Conservation (phyloP, 2,329 filamentous ascomycete species). For the Beauveria sp. region DNA sequence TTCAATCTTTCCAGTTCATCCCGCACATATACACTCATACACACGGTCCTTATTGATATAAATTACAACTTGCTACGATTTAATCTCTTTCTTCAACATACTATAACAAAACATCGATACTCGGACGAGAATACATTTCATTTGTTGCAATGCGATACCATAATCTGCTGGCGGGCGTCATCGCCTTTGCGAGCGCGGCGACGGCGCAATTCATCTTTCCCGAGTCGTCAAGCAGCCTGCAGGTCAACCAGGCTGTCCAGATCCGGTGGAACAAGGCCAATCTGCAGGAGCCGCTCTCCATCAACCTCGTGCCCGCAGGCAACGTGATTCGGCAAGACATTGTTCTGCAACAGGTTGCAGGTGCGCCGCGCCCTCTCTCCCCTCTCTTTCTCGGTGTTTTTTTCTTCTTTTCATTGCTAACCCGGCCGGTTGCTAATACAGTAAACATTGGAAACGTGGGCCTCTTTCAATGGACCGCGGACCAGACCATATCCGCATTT, state of each 20-base stretch:
- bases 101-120: neutral
- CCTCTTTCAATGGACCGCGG: conserved; percentile 16
- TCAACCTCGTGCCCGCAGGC: conserved; percentile 17
- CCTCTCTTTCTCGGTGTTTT: no score
- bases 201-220: conserved; percentile 16
- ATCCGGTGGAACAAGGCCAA: conserved; percentile 17
- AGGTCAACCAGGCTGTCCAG: conserved; percentile 13
- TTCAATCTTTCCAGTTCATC: neutral
- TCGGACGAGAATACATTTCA: neutral
- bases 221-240: conserved; percentile 5
- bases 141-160: neutral
- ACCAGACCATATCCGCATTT: conserved; percentile 16
- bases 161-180: neutral
- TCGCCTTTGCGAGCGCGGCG: neutral
- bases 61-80: neutral
- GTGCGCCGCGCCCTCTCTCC: conserved; percentile 1
- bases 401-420: neutral
- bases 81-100: neutral
- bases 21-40: neutral
- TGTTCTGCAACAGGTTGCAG: conserved; percentile 17
- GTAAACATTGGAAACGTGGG: conserved; percentile 17
- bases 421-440: neutral
- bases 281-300: conserved; percentile 16
- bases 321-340: conserved; percentile 12
- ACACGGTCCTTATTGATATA: neutral